These are phyloP conservation scores for Sorghum bicolor DNA, from an alignment of 176 grass and related monocot species.

Conservation along the genomic window Sorghum_bicolor_NCBIv3 NC_012876.2:276501-277000, in stretches of 20 bases:
- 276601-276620: neutral
- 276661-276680: too few relatives aligned
- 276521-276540: neutral
- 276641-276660: too few relatives aligned
- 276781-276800: neutral
- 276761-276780: neutral
- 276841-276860: neutral
- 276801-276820: neutral
- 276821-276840: neutral
- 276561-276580: too few relatives aligned
- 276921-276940: neutral
- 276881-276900: neutral
- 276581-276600: too few relatives aligned
- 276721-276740: neutral
- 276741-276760: neutral
- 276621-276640: too few relatives aligned
- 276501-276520: neutral
- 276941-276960: neutral
- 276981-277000: conserved; percentile 26
- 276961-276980: neutral
- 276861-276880: neutral
- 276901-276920: neutral
- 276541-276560: too few relatives aligned
- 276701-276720: neutral
- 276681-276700: neutral